These are phyloP conservation scores for Herpetomonas samuelpessoai DNA, from an alignment of 208 protist species.

Conservation along the genomic window DNA sequence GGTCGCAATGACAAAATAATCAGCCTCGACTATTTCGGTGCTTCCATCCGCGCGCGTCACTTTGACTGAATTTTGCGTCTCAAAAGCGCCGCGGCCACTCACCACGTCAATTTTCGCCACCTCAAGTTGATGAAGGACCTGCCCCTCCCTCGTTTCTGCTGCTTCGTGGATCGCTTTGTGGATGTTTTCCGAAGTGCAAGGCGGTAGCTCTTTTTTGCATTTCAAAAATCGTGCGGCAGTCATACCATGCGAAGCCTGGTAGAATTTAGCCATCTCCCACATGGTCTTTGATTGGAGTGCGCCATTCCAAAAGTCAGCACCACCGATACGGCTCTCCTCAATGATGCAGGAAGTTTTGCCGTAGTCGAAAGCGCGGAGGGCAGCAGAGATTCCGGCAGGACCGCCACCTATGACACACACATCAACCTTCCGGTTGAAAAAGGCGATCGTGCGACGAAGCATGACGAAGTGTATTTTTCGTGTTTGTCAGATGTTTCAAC, in stretches of 20 bases:
- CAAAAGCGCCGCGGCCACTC: constrained; percentile 46
- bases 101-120: constrained; percentile 48
- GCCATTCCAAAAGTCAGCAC: constrained; percentile 89
- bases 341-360: constrained; percentile 80
- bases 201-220: constrained; percentile 35
- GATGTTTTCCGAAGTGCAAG: constrained; percentile 57
- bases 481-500: too few species aligned
- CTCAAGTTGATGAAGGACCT: constrained; percentile 64
- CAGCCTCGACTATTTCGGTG: constrained; percentile 52
- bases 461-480: constrained; percentile 10
- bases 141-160: constrained; percentile 61
- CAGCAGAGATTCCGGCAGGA: constrained; percentile 78
- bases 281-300: constrained; percentile 88
- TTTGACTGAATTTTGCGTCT: constrained; percentile 38
- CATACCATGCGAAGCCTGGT: constrained; percentile 41
- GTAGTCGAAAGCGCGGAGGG: constrained; percentile 73
- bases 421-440: constrained; percentile 55
- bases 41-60: constrained; percentile 35
- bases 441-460: constrained; percentile 15
- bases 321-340: constrained; percentile 71
- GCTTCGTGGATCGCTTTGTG: constrained; percentile 49
- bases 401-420: constrained; percentile 89
- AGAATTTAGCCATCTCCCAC: constrained; percentile 91
- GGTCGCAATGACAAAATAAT: constrained; percentile 89
- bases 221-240: constrained; percentile 60